Base-by-base conservation (phyloP, 495 filamentous ascomycete species). In the Durotheca rogersii region DNA sequence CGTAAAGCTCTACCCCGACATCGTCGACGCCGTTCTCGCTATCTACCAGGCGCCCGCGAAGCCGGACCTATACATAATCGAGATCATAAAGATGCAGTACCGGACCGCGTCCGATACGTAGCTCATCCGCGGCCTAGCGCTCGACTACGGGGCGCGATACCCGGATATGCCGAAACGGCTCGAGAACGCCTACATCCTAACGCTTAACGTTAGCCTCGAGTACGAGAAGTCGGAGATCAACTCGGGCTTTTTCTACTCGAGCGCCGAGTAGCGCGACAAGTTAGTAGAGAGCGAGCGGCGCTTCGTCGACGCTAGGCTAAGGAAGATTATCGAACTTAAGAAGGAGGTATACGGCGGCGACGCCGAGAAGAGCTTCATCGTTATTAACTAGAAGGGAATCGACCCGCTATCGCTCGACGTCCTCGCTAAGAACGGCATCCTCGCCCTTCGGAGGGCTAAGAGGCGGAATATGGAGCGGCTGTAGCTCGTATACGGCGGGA, bases 41-140 rank as follows among this genome's bases (percentile, higher is more conserved):
- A 99, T 99, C 67, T 91, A 95, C 74, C 78, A 87, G 63, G 70
- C 90, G 17, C 88, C 89, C 20, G 84, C 83, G 55, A 97, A 96
- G 73, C 93, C 93, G 34, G 93, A 99, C 68, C 71, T 99, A 53
- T 91, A 97, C 72, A 99, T 99, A 94, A 79, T 99, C 54, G 93
- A 99, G 71, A 96, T 99, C 58, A 97, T 97, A 93, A 96, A 94
- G 66, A 99, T 99, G 93, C 93, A 97, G 68, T 94, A 99, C 74
- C 89, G 92, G 45, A 88, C 87, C 31, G 92, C 93, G 35, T 87
- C 93, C 7, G 93, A 99, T 68, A 99, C 93, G 17, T 90, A 95
- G 62, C 82, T 99, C 32, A 95, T 99, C 64, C 82, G 85, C 52
- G 93, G 93, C 43, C 79, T 99, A 25, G 93, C 89, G 5, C 74